Evolutionary conservation across 2,329 filamentous ascomycete genomes (phyloP).

Genomic region (Hysterium pulicare): DNA sequence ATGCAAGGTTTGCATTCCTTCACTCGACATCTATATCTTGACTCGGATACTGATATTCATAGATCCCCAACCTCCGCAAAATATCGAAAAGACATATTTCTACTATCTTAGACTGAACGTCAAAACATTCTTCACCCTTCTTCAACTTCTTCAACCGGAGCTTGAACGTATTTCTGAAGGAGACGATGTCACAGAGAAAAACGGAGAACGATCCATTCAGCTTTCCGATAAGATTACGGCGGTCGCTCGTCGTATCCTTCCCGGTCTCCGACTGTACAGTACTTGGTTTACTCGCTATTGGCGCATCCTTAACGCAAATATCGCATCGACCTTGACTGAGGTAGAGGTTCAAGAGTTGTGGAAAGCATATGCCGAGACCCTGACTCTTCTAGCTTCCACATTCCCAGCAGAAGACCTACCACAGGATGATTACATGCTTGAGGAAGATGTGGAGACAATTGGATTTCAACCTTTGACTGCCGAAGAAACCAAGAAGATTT

Average conservation of each 20-base stretch:
- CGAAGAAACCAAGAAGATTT: conserved; percentile 49
- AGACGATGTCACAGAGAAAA: conserved; percentile 45
- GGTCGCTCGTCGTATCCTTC: conserved; percentile 59
- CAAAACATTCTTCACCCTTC: conserved; percentile 69
- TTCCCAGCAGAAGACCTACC: conserved; percentile 58
- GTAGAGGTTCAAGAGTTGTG: conserved; percentile 61
- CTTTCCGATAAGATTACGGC: conserved; percentile 54
- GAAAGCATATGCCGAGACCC: conserved; percentile 61
- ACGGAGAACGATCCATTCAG: conserved; percentile 29
- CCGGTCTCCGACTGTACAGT: conserved; percentile 64
- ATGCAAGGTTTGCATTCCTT: conserved; percentile 59
- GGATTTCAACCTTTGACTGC: conserved; percentile 61
- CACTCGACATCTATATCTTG: no score
- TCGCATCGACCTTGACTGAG: conserved; percentile 53
- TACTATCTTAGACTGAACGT: conserved; percentile 76
- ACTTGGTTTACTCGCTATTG: conserved; percentile 62
- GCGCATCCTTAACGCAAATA: conserved; percentile 52
- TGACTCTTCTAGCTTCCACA: conserved; percentile 57
- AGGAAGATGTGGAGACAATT: conserved; percentile 65
- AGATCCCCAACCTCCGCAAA: conserved; percentile 22
- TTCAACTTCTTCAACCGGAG: conserved; percentile 68
- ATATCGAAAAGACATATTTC: conserved; percentile 42
- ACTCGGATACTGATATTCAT: no score
- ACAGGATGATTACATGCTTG: conserved; percentile 59
- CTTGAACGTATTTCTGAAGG: conserved; percentile 55